These are phyloP conservation scores for Cutaneotrichosporon sp. DNA, from an alignment of 1,284 basidiomycete genomes.

Conservation along the genomic window DNA sequence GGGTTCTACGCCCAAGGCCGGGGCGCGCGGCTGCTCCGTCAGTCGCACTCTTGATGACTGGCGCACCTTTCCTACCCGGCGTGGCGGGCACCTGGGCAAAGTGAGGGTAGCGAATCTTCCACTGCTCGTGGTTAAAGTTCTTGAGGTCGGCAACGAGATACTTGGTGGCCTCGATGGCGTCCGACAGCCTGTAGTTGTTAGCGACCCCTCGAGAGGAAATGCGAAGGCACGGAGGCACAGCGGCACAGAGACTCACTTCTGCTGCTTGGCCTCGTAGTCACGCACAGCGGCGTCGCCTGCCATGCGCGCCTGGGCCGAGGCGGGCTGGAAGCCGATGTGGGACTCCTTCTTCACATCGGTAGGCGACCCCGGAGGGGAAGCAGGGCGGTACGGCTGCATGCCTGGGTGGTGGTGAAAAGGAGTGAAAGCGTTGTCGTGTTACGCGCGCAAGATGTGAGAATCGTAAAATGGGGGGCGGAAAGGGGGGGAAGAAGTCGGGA, in stretches of 20 bases:
- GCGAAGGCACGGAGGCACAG: neutral
- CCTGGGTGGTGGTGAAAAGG: constrained; percentile 1
- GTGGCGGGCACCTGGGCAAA: constrained; percentile 34
- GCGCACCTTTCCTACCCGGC: constrained; percentile 86
- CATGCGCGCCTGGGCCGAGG: constrained; percentile 36
- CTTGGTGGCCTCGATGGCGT: constrained; percentile 71
- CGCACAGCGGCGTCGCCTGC: constrained; percentile 44
- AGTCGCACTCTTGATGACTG: constrained; percentile 63
- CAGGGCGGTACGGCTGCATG: constrained; percentile 46
- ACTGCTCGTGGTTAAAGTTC: constrained; percentile 79
- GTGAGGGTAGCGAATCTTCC: constrained; percentile 84
- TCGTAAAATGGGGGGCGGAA: neutral
- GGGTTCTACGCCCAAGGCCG: constrained; percentile 61
- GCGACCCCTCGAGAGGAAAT: too few species aligned
- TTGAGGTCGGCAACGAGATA: constrained; percentile 70
- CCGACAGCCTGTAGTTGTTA: constrained; percentile 63
- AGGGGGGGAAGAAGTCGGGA: neutral
- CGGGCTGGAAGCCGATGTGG: constrained; percentile 39
- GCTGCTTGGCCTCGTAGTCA: constrained; percentile 52
- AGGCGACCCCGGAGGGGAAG: constrained; percentile 38
- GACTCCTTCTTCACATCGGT: constrained; percentile 44
- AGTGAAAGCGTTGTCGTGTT: neutral
- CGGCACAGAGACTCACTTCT: constrained; percentile 38
- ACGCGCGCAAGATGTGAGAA: neutral
- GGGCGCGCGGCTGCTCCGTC: constrained; percentile 53